Conservation (phyloP, 768 basidiomycete genomes). For the Suillus paluster region DNA sequence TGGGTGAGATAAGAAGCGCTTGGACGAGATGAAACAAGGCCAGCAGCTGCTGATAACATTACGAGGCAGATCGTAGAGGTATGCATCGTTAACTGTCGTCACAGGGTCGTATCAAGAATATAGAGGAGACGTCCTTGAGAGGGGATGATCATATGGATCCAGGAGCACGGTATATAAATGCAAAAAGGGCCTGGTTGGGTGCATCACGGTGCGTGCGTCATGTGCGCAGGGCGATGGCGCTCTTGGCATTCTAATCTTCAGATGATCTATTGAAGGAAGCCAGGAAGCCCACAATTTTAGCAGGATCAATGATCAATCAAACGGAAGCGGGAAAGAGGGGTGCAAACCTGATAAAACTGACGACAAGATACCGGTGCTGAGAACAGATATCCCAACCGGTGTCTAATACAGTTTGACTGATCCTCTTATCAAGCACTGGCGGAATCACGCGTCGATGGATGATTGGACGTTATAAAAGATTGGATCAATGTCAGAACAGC, state of each 20-base stretch:
- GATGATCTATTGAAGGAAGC: not conserved
- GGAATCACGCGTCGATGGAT: too few relatives aligned
- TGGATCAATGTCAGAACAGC: too few relatives aligned
- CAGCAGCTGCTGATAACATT: conserved; percentile 10
- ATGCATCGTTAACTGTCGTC: conserved; percentile 20
- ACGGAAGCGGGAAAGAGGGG: not conserved
- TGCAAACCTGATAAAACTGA: not conserved
- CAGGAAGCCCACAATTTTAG: not conserved
- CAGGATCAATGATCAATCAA: not conserved
- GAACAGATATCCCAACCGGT: not conserved
- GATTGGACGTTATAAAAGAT: too few relatives aligned
- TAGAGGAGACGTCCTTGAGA: not conserved
- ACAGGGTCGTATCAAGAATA: not conserved
- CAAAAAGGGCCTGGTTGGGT: not conserved
- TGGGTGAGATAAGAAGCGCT: conserved; percentile 9
- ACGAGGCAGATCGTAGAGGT: conserved; percentile 2
- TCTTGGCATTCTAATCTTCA: not conserved
- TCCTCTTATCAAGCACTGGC: too few relatives aligned
- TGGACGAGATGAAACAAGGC: conserved; percentile 7
- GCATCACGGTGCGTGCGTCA: not conserved
- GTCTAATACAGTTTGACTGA: too few relatives aligned
- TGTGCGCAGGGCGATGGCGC: not conserved
- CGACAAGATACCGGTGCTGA: not conserved
- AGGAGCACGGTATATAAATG: not conserved
- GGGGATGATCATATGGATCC: not conserved